These are phyloP conservation scores for Oryza australiensis DNA, from an alignment of 176 grass and related monocot species.

Conservation along the genomic window DNA sequence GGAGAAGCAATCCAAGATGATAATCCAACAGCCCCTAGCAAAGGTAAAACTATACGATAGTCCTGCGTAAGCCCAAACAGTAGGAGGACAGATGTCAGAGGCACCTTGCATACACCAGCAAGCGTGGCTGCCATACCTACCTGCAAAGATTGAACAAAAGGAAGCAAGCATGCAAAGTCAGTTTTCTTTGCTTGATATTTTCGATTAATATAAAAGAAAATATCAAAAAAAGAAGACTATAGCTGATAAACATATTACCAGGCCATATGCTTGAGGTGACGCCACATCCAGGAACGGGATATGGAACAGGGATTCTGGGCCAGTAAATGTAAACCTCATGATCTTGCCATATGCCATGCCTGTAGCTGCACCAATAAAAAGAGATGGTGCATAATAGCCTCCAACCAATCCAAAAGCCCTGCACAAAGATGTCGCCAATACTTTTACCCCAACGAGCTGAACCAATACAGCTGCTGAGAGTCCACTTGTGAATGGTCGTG, in stretches of 20 bases:
- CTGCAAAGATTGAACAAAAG: conserved; percentile 47
- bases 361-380: conserved; percentile 96
- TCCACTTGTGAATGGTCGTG: conserved; percentile 68
- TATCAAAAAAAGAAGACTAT: neutral
- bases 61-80: conserved; percentile 97
- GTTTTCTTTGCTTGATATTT: conserved; percentile 21
- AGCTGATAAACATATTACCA: conserved; percentile 50
- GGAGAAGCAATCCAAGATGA: conserved; percentile 91
- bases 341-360: conserved; percentile 97
- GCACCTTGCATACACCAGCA: conserved; percentile 92
- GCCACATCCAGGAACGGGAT: conserved; percentile 72
- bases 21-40: conserved; percentile 91
- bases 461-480: conserved; percentile 66
- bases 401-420: conserved; percentile 93
- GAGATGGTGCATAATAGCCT: conserved; percentile 90
- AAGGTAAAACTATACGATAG: conserved; percentile 92
- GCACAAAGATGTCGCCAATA: conserved; percentile 73
- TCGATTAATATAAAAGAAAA: neutral
- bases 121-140: conserved; percentile 97
- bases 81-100: conserved; percentile 85
- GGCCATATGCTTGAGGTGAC: conserved; percentile 96
- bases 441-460: conserved; percentile 89
- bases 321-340: conserved; percentile 59
- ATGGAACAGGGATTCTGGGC: conserved; percentile 64
- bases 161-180: conserved; percentile 18